These are phyloP conservation scores for Setaria viridis DNA, from an alignment of 202 grass and related monocot genomes.

Conservation along the genomic window DNA sequence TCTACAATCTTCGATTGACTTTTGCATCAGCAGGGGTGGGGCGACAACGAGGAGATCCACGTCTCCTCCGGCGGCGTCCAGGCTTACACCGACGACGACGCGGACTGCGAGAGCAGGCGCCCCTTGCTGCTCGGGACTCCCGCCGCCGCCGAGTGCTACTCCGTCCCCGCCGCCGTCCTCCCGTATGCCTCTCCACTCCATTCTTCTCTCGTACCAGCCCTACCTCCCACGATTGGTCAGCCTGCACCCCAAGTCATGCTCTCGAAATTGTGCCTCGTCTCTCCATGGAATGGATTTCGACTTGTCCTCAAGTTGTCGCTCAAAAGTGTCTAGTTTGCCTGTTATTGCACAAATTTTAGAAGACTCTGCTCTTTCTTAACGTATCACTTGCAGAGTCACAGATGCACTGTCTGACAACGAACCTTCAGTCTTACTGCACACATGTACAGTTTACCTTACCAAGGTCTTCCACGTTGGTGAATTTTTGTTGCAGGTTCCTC, in stretches of 20 bases:
- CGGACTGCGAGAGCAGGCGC: constrained; percentile 32
- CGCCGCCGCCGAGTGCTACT: constrained; percentile 66
- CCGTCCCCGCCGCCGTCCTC: constrained; percentile 65
- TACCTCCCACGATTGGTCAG: not conserved
- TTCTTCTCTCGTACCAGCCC: not conserved
- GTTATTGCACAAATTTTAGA: not conserved
- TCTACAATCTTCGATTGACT: not conserved
- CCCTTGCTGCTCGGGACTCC: constrained; percentile 56
- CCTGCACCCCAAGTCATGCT: not conserved
- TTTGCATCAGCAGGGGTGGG: not conserved
- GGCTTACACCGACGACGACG: constrained; percentile 15
- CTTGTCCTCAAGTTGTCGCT: not conserved
- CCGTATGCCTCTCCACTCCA: constrained; percentile 44
- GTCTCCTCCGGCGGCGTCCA: constrained; percentile 40
- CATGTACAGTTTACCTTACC: not conserved
- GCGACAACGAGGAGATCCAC: constrained; percentile 48
- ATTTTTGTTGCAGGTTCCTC: constrained; percentile 63
- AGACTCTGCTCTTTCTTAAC: not conserved
- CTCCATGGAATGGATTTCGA: not conserved
- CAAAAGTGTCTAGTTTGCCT: not conserved
- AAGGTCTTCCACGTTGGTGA: not conserved
- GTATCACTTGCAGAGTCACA: not conserved
- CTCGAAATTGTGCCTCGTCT: not conserved
- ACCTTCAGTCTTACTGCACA: not conserved
- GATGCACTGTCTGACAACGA: not conserved